Evolutionary conservation across 768 basidiomycete genomes (phyloP).

Genomic region (Tephrocybe sp.): DNA sequence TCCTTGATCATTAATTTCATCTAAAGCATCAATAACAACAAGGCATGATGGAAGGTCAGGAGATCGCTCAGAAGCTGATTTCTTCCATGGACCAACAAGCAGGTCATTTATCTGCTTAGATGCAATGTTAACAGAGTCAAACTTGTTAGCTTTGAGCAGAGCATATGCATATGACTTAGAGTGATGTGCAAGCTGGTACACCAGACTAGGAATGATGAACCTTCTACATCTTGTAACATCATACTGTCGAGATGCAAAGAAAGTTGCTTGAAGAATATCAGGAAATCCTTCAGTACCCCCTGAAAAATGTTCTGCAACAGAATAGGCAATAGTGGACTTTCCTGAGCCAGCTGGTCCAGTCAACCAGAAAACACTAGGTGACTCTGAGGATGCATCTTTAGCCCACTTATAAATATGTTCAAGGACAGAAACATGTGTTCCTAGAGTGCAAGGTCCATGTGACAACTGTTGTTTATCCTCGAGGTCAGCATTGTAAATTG

Average conservation of each 20-base stretch:
- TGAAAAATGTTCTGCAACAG: constrained; percentile 14
- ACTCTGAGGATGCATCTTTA: constrained; percentile 13
- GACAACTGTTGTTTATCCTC: background rate
- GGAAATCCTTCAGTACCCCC: constrained; percentile 17
- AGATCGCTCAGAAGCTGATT: constrained; percentile 2
- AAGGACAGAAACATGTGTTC: constrained; percentile 23
- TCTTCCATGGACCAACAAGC: constrained; percentile 15
- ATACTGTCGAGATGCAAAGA: constrained; percentile 23
- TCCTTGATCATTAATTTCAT: background rate
- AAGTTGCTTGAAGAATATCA: constrained; percentile 20
- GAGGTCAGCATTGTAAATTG: background rate
- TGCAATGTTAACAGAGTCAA: background rate
- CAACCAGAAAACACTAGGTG: constrained; percentile 10
- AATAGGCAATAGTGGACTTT: constrained; percentile 23
- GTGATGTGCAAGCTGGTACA: constrained; percentile 1
- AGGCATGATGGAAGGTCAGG: background rate
- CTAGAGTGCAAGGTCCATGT: constrained; percentile 8
- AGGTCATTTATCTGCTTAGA: background rate
- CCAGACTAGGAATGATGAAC: constrained; percentile 19
- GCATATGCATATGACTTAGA: background rate
- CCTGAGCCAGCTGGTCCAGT: constrained; percentile 7
- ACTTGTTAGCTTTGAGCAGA: background rate
- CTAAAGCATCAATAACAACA: constrained; percentile 2
- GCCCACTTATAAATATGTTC: constrained; percentile 20
- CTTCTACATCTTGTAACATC: constrained; percentile 13